A percentile compares a stretch with the other conserved stretches of the same genome.
Conservation (phyloP, 2,329 filamentous ascomycete genomes). For the Amylocarpus encephaloides region DNA sequence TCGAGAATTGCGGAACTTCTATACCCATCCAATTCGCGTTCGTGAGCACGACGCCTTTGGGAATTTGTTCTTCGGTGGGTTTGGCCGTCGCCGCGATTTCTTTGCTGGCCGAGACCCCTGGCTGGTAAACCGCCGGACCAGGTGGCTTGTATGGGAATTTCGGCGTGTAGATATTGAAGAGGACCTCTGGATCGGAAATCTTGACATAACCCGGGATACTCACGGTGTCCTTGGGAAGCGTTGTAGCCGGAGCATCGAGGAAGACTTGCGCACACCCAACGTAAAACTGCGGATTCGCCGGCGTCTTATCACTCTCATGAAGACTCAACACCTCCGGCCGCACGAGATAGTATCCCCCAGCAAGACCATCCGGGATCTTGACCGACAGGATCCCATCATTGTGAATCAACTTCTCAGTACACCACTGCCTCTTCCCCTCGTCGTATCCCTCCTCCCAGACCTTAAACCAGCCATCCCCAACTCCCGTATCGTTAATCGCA, state of each 20-base stretch:
- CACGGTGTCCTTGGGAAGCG: conserved; percentile 47
- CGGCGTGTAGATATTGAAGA: conserved; percentile 57
- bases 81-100: conserved; percentile 8
- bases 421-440: conserved; percentile 51
- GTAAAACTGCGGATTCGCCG: conserved; percentile 65
- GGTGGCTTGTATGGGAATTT: conserved; percentile 51
- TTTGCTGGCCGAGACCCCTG: conserved; percentile 7
- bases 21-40: conserved; percentile 69
- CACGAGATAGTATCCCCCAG: conserved; percentile 63
- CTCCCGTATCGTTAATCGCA: conserved; percentile 45
- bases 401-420: conserved; percentile 60
- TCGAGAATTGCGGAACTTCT: conserved; percentile 51
- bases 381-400: conserved; percentile 59
- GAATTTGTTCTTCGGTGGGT: conserved; percentile 46
- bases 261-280: conserved; percentile 66
- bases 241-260: conserved; percentile 43
- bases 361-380: conserved; percentile 53
- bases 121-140: conserved; percentile 41
- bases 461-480: conserved; percentile 71
- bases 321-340: conserved; percentile 65
- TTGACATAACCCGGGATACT: conserved; percentile 62
- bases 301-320: conserved; percentile 49
- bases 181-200: conserved; percentile 47
- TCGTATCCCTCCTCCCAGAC: conserved; percentile 66
- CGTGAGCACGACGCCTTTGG: conserved; percentile 51